Evolutionary conservation across 2,329 filamentous ascomycete species (phyloP), one percentile per base, ranked within the genome.

Genomic region (Dothideomycetidae sp.): DNA sequence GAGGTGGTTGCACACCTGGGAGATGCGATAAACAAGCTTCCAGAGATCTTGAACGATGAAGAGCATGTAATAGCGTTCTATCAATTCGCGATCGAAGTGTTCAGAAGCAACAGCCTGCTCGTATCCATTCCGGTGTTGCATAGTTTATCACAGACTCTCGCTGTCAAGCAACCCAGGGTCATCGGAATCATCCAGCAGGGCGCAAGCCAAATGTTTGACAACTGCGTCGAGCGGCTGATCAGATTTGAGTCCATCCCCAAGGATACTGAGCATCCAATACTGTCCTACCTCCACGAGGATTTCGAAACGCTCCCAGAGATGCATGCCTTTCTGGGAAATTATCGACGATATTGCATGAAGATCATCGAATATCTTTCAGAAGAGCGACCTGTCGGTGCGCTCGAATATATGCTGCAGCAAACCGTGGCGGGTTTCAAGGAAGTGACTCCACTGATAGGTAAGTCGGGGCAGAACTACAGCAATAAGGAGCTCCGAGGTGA

Each of bases 311-410:
- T 88, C 13, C 90, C 90, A 0, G 90, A 98, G 55, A 73, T 85
- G 15, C 90, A 98, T 59, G 84, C 85, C 1, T 98, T 98, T 55
- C 69, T 96, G 9, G 85, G 88, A 3, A 96, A 98, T 53, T 98
- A 98, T 56, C 72, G 90, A 28, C 73, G 90, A 42, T 96, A 93
- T 52, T 90, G 85, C 55, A 76, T 78, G 3, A 78, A 82, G 42
- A 73, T 94, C 16, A 84, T 98, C 39, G 88, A 96, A 58, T 71
- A 71, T 11, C 83, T 96, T 44, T 84, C 92, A 14, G 72, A 81
- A 46, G 71, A 81, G 47, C 81, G 83, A 48, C 75, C 86, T 2
- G 73, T 81, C 35, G 86, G 94, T 43, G 88, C 88, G 1, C 76
- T 96, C 46, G 73, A 76, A 29, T 82, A 94, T 56, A 86, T 96